Conservation (phyloP, 164 flowering plant genomes). For the Dillenia suffruticosa region DNA sequence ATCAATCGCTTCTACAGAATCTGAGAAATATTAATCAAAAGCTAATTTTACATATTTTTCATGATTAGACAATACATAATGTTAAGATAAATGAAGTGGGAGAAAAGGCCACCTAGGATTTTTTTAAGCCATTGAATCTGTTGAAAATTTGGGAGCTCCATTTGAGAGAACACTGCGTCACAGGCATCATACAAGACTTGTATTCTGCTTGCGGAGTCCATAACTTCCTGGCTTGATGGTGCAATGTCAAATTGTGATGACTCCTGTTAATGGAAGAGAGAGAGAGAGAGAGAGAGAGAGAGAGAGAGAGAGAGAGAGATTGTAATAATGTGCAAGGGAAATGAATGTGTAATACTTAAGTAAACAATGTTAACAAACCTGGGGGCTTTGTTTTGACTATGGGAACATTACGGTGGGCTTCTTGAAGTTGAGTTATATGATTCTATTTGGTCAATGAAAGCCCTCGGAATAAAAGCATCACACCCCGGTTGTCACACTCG, state of each 20-base stretch:
- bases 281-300: not conserved
- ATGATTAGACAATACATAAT: not conserved
- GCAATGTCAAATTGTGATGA: too few species aligned
- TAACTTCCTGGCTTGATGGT: not conserved
- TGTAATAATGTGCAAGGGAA: too few species aligned
- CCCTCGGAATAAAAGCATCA: too few species aligned
- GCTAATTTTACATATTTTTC: too few species aligned
- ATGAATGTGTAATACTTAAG: not conserved
- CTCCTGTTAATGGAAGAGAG: not conserved
- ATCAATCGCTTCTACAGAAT: constrained; percentile 23
- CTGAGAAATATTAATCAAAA: constrained; percentile 11
- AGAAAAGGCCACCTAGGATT: constrained; percentile 13
- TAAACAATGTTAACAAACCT: constrained; percentile 5
- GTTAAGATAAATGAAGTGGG: not conserved
- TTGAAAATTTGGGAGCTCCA: constrained; percentile 24
- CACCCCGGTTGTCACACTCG: too few species aligned
- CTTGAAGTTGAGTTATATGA: too few species aligned
- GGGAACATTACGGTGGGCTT: constrained; percentile 6
- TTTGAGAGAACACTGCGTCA: constrained; percentile 16
- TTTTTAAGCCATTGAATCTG: constrained; percentile 27
- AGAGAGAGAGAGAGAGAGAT: not conserved
- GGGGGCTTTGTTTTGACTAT: constrained; percentile 10
- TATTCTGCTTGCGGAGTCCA: constrained; percentile 15
- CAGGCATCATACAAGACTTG: constrained; percentile 32
- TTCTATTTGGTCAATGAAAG: too few species aligned